phyloP scores from a whole-genome alignment of 768 basidiomycete genomes.

The Mycena pura region DNA sequence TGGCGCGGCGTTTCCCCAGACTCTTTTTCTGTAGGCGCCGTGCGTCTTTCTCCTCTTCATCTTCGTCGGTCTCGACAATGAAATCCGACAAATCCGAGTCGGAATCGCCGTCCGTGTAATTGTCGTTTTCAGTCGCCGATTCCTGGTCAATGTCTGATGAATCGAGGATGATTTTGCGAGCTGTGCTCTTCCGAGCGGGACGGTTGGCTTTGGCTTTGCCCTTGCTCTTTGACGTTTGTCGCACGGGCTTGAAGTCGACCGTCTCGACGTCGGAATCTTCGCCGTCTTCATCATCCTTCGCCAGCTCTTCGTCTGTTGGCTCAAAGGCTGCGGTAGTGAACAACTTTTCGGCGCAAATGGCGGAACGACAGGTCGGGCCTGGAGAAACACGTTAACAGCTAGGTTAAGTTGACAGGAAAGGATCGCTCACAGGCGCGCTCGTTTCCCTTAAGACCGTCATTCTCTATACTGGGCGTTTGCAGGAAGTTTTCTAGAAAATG shows the following conservation, averaged over 20 bases:
- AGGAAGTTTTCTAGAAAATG: constrained; percentile 49
- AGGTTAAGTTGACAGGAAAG: not conserved
- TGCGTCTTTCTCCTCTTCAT: constrained; percentile 59
- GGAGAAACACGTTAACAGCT: constrained; percentile 2
- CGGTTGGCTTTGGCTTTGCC: constrained; percentile 31
- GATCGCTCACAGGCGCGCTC: constrained; percentile 58
- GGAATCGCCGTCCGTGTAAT: constrained; percentile 52
- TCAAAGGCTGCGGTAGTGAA: constrained; percentile 69
- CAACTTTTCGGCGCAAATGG: constrained; percentile 52
- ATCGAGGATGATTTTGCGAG: constrained; percentile 25
- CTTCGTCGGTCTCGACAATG: constrained; percentile 59
- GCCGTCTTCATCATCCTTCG: constrained; percentile 25
- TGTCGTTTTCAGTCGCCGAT: constrained; percentile 39
- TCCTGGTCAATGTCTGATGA: constrained; percentile 40
- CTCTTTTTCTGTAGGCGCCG: constrained; percentile 46
- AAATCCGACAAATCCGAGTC: constrained; percentile 60
- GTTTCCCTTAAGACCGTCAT: constrained; percentile 42
- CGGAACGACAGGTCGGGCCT: constrained; percentile 69
- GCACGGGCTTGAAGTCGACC: constrained; percentile 31
- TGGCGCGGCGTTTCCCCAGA: constrained; percentile 43
- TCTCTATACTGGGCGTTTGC: constrained; percentile 43
- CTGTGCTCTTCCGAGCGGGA: constrained; percentile 26
- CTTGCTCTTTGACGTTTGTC: constrained; percentile 34
- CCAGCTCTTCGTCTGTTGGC: constrained; percentile 56
- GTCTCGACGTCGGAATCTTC: constrained; percentile 42